These are phyloP conservation scores for Blastocystis hominis DNA, from an alignment of 352 stramenopile species.

Conservation along the genomic window DNA sequence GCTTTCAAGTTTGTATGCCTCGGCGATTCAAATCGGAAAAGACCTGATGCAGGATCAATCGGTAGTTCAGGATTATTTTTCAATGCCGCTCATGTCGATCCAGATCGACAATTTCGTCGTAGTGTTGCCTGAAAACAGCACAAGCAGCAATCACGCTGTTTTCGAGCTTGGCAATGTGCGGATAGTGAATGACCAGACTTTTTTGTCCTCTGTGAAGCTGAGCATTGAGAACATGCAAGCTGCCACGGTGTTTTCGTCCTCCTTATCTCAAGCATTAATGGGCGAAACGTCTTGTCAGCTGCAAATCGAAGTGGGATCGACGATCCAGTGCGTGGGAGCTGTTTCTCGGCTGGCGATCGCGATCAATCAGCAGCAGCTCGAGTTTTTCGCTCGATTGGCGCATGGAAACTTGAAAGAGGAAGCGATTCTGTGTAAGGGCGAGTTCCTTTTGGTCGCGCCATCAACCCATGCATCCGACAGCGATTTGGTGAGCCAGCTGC, in stretches of 20 bases:
- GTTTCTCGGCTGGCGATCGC: slow-evolving; percentile 25
- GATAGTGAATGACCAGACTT: background rate
- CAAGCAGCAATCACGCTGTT: background rate
- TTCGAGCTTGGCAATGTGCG: background rate
- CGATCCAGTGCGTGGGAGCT: background rate
- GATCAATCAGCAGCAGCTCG: slow-evolving; percentile 13
- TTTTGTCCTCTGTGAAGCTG: background rate
- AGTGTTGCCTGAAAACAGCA: background rate
- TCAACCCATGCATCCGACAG: background rate
- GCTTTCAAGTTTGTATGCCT: background rate
- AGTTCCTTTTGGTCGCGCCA: background rate
- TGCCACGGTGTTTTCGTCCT: background rate
- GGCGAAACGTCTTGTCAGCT: background rate
- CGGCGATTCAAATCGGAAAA: background rate
- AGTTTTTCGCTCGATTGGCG: background rate
- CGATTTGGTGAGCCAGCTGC: background rate
- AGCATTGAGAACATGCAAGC: background rate
- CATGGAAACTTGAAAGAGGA: background rate
- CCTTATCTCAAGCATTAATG: background rate
- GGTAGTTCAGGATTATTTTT: background rate
- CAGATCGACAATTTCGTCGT: background rate
- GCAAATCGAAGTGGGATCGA: background rate
- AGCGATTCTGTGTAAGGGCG: background rate
- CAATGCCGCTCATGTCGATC: background rate
- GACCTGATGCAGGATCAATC: background rate